These are phyloP conservation scores for Monosporascus sp. DNA, from an alignment of 2,329 filamentous ascomycete genomes.

Conservation along the genomic window DNA sequence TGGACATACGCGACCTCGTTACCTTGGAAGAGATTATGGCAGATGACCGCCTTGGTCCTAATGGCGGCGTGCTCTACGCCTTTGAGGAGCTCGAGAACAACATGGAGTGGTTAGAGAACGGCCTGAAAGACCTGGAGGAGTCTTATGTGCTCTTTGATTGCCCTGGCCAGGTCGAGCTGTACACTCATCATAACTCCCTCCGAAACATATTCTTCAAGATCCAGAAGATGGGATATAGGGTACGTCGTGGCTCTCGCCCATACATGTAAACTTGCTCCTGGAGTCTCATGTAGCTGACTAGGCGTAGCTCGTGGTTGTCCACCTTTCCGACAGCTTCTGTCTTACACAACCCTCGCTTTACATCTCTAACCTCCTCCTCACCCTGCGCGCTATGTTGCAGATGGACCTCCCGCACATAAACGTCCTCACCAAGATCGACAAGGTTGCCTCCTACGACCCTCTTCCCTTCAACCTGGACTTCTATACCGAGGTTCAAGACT, in stretches of 20 bases:
- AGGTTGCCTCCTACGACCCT: conserved; percentile 75
- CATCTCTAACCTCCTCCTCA: conserved; percentile 87
- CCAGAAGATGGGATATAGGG: conserved; percentile 87
- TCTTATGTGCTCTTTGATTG: conserved; percentile 96
- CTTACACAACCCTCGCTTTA: conserved; percentile 91
- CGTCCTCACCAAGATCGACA: conserved; percentile 96
- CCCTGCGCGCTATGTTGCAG: conserved; percentile 93
- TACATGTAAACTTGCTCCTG: background rate
- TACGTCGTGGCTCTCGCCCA: conserved; percentile 38
- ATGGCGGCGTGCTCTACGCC: conserved; percentile 87
- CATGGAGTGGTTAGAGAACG: conserved; percentile 82
- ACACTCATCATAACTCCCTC: conserved; percentile 88
- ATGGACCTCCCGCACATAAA: conserved; percentile 96
- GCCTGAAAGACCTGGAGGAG: conserved; percentile 73
- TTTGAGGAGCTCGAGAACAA: conserved; percentile 94
- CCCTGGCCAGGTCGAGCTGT: conserved; percentile 93
- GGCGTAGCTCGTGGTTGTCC: conserved; percentile 77
- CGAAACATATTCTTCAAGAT: conserved; percentile 88
- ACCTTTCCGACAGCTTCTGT: conserved; percentile 91
- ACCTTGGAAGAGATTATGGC: conserved; percentile 94
- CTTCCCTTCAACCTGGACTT: conserved; percentile 94
- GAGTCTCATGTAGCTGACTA: conserved; percentile 21
- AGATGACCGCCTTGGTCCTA: conserved; percentile 83
- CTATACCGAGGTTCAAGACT: conserved; percentile 95
- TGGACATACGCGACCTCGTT: conserved; percentile 85